These are phyloP conservation scores for Mortierella sp. DNA, from an alignment of 371 early-diverging fungal genomes.

Conservation along the genomic window DNA sequence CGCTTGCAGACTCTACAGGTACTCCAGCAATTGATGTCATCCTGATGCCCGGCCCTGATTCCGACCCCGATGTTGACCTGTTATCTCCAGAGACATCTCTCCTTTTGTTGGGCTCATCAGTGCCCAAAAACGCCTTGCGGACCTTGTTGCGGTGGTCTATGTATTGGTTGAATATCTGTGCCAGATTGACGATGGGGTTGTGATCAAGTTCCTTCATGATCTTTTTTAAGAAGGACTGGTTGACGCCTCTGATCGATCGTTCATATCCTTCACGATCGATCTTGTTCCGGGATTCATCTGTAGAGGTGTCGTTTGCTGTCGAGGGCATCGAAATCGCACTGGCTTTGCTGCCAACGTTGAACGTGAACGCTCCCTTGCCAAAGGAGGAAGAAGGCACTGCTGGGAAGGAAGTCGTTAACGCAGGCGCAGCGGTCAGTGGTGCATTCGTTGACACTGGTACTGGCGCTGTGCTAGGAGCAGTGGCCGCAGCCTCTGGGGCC, in stretches of 20 bases:
- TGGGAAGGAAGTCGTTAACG: background rate
- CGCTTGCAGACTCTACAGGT: constrained; percentile 1
- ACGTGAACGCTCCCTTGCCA: constrained; percentile 25
- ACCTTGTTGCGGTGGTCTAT: constrained; percentile 21
- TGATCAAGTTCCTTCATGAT: constrained; percentile 27
- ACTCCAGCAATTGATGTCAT: constrained; percentile 2
- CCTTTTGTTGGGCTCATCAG: constrained; percentile 14
- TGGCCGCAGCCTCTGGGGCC: too few species aligned
- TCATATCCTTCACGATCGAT: constrained; percentile 30
- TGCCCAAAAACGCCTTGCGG: constrained; percentile 4
- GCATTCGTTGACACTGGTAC: too few species aligned
- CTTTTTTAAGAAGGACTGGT: constrained; percentile 30
- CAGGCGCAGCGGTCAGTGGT: too few species aligned
- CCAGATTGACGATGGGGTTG: constrained; percentile 35
- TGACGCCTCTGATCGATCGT: constrained; percentile 22
- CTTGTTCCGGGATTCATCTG: background rate
- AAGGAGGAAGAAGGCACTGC: constrained; percentile 4
- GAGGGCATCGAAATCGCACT: background rate
- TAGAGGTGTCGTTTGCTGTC: background rate
- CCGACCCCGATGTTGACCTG: background rate
- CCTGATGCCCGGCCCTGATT: background rate
- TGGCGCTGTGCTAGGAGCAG: constrained; percentile 10
- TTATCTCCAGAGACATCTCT: constrained; percentile 4
- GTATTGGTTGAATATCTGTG: constrained; percentile 28
- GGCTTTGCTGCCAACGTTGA: constrained; percentile 42